Conservation (phyloP, 2,329 filamentous ascomycete genomes). For the Penicillium sp. region DNA sequence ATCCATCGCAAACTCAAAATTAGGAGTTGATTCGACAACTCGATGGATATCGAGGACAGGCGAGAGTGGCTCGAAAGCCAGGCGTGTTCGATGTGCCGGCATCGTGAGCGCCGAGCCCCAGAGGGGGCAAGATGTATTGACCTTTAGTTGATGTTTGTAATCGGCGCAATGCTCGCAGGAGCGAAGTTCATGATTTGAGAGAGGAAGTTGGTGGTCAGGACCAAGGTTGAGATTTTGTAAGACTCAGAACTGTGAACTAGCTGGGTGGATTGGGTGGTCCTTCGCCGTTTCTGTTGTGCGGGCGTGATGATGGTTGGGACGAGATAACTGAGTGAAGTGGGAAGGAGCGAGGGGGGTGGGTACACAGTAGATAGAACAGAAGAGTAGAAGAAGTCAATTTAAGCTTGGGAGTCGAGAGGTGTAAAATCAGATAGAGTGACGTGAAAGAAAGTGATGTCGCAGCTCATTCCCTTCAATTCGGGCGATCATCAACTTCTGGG, state of each 20-base stretch:
- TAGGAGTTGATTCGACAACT: slow-evolving; percentile 74
- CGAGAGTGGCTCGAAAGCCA: slow-evolving; percentile 87
- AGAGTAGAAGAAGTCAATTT: neutral
- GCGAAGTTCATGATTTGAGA: neutral
- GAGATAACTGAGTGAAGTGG: neutral
- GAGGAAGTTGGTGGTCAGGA: neutral
- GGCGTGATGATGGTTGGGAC: neutral
- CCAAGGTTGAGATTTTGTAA: neutral
- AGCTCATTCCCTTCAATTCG: neutral
- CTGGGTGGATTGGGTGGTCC: neutral
- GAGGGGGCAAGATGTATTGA: neutral
- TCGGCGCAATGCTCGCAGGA: neutral
- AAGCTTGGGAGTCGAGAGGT: neutral
- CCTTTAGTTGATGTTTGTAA: neutral
- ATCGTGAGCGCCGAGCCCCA: slow-evolving; percentile 49
- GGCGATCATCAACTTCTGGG: neutral
- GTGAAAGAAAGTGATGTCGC: neutral
- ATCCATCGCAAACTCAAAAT: slow-evolving; percentile 83
- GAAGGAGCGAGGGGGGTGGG: neutral
- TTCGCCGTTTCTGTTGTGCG: neutral
- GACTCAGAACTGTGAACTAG: too few species aligned
- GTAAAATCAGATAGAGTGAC: neutral
- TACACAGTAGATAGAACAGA: neutral
- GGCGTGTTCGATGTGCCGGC: slow-evolving; percentile 76
- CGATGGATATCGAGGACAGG: slow-evolving; percentile 76